A percentile compares a stretch with the other conserved stretches of the same genome.
Evolutionary conservation across 805 yeast genomes (phyloP).

Genomic region (Zygoascus bituminiphila): DNA sequence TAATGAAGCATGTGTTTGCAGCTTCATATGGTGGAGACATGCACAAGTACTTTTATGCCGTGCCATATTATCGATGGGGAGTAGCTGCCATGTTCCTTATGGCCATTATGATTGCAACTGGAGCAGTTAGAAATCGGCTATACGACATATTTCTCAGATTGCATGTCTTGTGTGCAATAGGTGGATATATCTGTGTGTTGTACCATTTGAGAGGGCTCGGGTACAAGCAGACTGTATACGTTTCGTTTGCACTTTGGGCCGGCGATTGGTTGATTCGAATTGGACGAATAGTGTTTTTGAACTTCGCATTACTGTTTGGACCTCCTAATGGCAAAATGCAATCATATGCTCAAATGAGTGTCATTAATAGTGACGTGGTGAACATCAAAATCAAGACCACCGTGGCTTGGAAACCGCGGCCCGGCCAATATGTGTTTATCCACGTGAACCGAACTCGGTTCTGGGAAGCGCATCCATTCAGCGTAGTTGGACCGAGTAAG

Average conservation of each 20-base stretch:
- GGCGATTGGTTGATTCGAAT: conserved; percentile 54
- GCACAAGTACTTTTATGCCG: conserved; percentile 27
- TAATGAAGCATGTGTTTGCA: conserved; percentile 41
- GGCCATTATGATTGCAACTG: conserved; percentile 35
- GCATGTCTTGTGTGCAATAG: conserved; percentile 49
- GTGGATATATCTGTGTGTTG: conserved; percentile 52
- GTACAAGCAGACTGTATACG: conserved; percentile 46
- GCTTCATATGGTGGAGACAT: conserved; percentile 28
- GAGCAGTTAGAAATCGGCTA: conserved; percentile 38
- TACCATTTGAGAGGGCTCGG: conserved; percentile 45
- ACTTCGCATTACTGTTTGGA: conserved; percentile 24
- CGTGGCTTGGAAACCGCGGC: conserved; percentile 43
- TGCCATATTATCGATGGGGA: conserved; percentile 30
- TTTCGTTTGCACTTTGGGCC: conserved; percentile 56
- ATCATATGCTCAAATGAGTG: conserved; percentile 33
- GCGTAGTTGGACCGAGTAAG: conserved; percentile 37
- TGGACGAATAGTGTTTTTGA: conserved; percentile 36
- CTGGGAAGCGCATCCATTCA: conserved; percentile 67
- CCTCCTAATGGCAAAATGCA: conserved; percentile 29
- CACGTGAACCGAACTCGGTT: conserved; percentile 40
- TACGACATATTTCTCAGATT: conserved; percentile 53
- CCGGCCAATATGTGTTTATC: conserved; percentile 58
- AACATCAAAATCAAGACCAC: conserved; percentile 45
- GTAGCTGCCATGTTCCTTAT: conserved; percentile 29
- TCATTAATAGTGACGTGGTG: conserved; percentile 39